phyloP scores from a whole-genome alignment of 2,329 filamentous ascomycete genomes.

The Neophaeococcomyces mojaviensis region DNA sequence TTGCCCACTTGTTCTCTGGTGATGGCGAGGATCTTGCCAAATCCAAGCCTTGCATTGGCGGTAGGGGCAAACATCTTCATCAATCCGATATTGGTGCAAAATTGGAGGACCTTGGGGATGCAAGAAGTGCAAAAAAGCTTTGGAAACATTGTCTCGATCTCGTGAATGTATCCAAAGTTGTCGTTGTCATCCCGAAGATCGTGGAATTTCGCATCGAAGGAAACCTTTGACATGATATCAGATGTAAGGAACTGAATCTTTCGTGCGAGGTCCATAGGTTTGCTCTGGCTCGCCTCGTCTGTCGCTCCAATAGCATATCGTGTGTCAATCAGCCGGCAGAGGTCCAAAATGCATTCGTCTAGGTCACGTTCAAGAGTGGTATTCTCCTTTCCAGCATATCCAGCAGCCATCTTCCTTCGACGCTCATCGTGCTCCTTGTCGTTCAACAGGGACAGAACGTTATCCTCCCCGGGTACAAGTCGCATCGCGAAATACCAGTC shows the following conservation, averaged over 20 bases:
- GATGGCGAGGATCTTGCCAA: conserved; percentile 12
- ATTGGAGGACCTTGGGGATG: conserved; percentile 9
- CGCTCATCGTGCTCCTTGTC: conserved; percentile 14
- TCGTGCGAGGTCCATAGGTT: conserved; percentile 11
- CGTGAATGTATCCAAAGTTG: conserved; percentile 15
- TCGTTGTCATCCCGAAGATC: conserved; percentile 13
- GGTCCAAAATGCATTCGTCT: conserved; percentile 4
- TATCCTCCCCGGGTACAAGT: conserved; percentile 13
- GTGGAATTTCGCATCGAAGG: conserved; percentile 13
- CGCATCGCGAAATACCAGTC: conserved; percentile 16
- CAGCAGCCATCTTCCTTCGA: conserved; percentile 12
- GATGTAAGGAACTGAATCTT: conserved; percentile 16
- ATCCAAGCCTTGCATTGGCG: conserved; percentile 10
- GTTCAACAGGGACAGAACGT: conserved; percentile 13
- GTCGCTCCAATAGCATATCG: conserved; percentile 3
- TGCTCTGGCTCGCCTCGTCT: background rate
- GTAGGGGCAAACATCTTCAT: conserved; percentile 10
- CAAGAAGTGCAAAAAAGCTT: conserved; percentile 13
- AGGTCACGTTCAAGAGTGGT: conserved; percentile 9
- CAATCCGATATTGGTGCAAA: conserved; percentile 11
- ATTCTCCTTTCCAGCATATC: conserved; percentile 9
- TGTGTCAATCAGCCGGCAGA: conserved; percentile 3
- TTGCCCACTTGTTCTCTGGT: conserved; percentile 11
- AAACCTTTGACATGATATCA: conserved; percentile 14
- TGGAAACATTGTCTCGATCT: conserved; percentile 14